These are phyloP conservation scores for Pistacia vera DNA, from an alignment of 345 rosid species.

Conservation along the genomic window DNA sequence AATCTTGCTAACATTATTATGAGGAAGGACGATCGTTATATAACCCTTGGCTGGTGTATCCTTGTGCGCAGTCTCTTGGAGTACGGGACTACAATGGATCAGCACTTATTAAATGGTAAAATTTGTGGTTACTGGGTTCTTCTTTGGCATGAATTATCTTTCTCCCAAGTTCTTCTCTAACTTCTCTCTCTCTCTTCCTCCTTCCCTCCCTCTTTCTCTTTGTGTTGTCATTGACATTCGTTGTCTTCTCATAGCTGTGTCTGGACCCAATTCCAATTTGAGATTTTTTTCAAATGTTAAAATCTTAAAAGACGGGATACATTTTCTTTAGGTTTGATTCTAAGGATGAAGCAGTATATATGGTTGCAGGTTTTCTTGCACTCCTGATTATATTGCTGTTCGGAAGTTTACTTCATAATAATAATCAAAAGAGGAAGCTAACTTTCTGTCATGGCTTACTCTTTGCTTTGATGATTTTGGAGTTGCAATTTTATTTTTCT, in stretches of 20 bases:
- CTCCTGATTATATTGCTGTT: neutral
- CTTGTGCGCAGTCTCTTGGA: slow-evolving; percentile 69
- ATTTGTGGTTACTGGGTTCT: neutral
- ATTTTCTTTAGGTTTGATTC: neutral
- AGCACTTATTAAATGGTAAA: slow-evolving; percentile 55
- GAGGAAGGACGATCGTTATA: slow-evolving; percentile 66
- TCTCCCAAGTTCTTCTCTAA: neutral
- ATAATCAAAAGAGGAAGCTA: slow-evolving; percentile 1
- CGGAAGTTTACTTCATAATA: neutral
- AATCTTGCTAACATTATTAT: slow-evolving; percentile 47
- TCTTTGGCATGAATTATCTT: slow-evolving; percentile 4
- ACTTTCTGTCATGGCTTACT: neutral
- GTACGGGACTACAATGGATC: slow-evolving; percentile 47
- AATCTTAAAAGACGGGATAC: neutral
- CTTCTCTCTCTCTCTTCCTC: neutral
- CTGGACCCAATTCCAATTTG: neutral
- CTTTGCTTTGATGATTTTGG: slow-evolving; percentile 4
- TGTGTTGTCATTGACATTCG: neutral
- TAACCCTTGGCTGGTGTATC: slow-evolving; percentile 83
- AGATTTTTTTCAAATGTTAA: neutral
- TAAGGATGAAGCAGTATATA: neutral
- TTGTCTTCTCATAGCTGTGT: neutral
- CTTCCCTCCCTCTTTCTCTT: neutral
- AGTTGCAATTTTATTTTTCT: slow-evolving; percentile 8
- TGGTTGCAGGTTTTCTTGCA: neutral